These are phyloP conservation scores for Leccinum broughii DNA, from an alignment of 768 basidiomycete species.

Conservation along the genomic window DNA sequence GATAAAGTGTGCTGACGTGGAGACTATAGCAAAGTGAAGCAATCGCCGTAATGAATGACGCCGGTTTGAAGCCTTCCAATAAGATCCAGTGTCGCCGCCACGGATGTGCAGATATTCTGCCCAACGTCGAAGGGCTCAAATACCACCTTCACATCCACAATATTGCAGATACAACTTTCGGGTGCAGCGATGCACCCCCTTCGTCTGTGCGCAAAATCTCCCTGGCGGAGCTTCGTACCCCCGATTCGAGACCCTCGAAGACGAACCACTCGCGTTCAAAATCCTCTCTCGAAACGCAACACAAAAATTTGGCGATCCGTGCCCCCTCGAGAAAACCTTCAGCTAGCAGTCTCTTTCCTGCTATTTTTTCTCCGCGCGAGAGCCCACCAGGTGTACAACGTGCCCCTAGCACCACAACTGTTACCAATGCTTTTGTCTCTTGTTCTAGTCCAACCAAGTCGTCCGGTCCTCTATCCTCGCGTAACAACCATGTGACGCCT, in stretches of 20 bases:
- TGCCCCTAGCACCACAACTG: constrained; percentile 13
- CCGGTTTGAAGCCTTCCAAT: constrained; percentile 31
- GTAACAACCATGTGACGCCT: constrained; percentile 4
- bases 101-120: constrained; percentile 46
- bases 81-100: constrained; percentile 44
- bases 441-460: constrained; percentile 2
- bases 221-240: constrained; percentile 1
- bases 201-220: background rate
- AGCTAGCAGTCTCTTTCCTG: constrained; percentile 15
- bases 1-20: constrained; percentile 1
- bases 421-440: constrained; percentile 12
- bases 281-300: constrained; percentile 7
- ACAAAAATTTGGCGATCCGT: background rate
- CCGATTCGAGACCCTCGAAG: constrained; percentile 1
- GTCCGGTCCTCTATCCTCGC: background rate
- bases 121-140: constrained; percentile 44
- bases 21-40: constrained; percentile 26
- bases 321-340: constrained; percentile 18
- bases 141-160: constrained; percentile 60
- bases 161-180: constrained; percentile 36
- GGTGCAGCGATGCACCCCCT: background rate
- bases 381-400: background rate
- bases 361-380: constrained; percentile 16
- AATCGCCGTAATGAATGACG: constrained; percentile 26
- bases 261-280: constrained; percentile 22